Conservation (phyloP, 164 flowering plant species). For the Aristolochia californica region DNA sequence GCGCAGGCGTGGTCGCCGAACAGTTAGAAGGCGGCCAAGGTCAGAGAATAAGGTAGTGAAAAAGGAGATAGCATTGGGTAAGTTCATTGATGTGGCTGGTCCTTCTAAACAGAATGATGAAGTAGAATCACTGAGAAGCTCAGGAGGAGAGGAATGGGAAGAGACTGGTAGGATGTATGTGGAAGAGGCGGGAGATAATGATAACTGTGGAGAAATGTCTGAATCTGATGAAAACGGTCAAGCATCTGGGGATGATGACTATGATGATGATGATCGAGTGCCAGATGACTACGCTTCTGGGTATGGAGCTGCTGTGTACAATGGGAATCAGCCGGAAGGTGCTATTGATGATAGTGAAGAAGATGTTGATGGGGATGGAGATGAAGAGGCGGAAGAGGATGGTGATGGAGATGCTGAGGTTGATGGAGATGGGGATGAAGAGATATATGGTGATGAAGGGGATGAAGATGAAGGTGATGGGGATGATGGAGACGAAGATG, state of each 20-base stretch:
- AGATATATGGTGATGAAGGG: slow-evolving; percentile 16
- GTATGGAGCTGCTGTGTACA: slow-evolving; percentile 17
- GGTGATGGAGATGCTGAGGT: slow-evolving; percentile 17
- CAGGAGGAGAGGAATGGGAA: slow-evolving; percentile 27
- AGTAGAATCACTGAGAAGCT: slow-evolving; percentile 13
- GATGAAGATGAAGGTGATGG: too few relatives aligned
- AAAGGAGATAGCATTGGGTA: slow-evolving; percentile 6
- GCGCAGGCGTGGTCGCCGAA: slow-evolving; percentile 43
- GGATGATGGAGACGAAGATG: slow-evolving; percentile 21
- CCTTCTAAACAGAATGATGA: slow-evolving; percentile 5
- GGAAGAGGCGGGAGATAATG: slow-evolving; percentile 28
- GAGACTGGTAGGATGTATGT: slow-evolving; percentile 18
- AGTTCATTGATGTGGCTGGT: slow-evolving; percentile 1
- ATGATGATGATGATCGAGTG: slow-evolving; percentile 33
- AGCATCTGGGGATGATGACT: slow-evolving; percentile 38
- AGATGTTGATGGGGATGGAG: slow-evolving; percentile 22
- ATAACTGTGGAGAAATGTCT: slow-evolving; percentile 35
- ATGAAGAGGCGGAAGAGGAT: slow-evolving; percentile 22
- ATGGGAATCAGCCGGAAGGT: slow-evolving; percentile 15
- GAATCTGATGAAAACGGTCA: slow-evolving; percentile 47
- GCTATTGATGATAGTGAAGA: slow-evolving; percentile 30
- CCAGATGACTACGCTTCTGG: slow-evolving; percentile 19
- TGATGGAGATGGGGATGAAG: slow-evolving; percentile 26
- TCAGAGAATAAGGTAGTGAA: slow-evolving; percentile 22
- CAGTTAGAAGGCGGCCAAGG: slow-evolving; percentile 33